Evolutionary conservation across 2,329 filamentous ascomycete species (phyloP), one percentile per base, ranked within the genome.

Genomic region (Tothia fuscella): DNA sequence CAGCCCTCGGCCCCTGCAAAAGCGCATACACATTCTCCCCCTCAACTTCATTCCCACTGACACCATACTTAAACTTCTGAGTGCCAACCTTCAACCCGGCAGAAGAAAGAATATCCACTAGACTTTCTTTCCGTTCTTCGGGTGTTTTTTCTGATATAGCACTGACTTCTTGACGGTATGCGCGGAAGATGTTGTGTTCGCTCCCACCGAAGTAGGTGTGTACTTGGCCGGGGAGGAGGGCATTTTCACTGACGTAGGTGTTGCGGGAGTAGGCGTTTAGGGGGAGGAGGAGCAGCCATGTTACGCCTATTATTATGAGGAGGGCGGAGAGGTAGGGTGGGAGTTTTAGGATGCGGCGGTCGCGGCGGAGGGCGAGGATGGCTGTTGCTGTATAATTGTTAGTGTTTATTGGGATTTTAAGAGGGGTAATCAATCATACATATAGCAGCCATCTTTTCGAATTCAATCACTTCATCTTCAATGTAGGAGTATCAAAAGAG

Each of bases 191-290:
- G 60, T 95, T 83, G 66, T 96, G 88, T 58, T 98, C 91, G 60
- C 86, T 94, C 14, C 91, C 91, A 5, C 84, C 80, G 57, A 98
- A 98, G 62, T 98, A 98, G 2, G 91, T 94, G 64, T 96, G 89
- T 6, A 96, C 91, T 62, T 98, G 91, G 2, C 88, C 91, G 0
- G 91, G 91, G 12, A 98, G 69, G 25, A 98, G 76, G 9, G 91
- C 91, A 59, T 98, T 98, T 61, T 98, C 91, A 32, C 89, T 96
- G 44, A 98, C 91, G 61, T 98, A 98, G 1, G 89, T 98, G 46
- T 76, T 73, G 49, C 91, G 78, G 38, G 87, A 94, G 66, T 96
- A 94, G 50, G 88, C 76, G 61, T 96, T 75, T 41, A 96, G 71
- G 3, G 91, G 91, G 2, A 98, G 75, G 24, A 96, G 71, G 17